Percentiles rank a stretch among this genome's conserved stretches.
Evolutionary conservation across 2,329 filamentous ascomycete genomes (phyloP).

Genomic region (Ophiostoma pallidulum): DNA sequence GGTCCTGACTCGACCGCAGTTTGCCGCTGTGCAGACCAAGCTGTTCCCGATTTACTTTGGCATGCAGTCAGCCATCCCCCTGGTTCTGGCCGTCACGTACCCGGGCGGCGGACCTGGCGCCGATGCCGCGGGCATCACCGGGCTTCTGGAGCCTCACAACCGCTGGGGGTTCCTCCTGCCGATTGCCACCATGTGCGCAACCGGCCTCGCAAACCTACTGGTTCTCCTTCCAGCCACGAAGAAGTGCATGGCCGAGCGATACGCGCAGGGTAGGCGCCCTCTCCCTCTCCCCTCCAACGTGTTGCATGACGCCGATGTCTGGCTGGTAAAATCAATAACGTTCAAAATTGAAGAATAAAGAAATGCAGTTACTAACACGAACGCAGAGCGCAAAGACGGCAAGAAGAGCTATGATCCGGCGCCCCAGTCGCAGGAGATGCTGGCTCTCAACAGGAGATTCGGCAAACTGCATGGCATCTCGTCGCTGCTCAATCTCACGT

Average conservation of each 20-base stretch:
- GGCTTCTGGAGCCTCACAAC: conserved; percentile 51
- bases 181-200: conserved; percentile 59
- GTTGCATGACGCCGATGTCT: no score
- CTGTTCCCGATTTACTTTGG: conserved; percentile 86
- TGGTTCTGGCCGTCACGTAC: conserved; percentile 68
- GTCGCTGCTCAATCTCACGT: conserved; percentile 66
- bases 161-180: conserved; percentile 57
- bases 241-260: conserved; percentile 63
- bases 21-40: conserved; percentile 68
- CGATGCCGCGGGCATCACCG: conserved; percentile 34
- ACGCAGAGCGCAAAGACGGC: conserved; percentile 69
- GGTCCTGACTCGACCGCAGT: conserved; percentile 67
- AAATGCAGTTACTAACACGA: neutral
- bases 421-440: conserved; percentile 80
- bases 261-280: conserved; percentile 60
- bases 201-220: conserved; percentile 59
- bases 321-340: no score
- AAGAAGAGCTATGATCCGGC: conserved; percentile 75
- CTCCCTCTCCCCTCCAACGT: no score
- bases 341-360: no score
- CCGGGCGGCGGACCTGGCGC: conserved; percentile 44
- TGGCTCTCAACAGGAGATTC: conserved; percentile 68
- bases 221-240: conserved; percentile 68
- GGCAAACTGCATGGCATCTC: conserved; percentile 72
- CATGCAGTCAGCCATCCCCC: conserved; percentile 67